Conservation (phyloP, 2,329 filamentous ascomycete genomes). For the Stachybotrys elegans region DNA sequence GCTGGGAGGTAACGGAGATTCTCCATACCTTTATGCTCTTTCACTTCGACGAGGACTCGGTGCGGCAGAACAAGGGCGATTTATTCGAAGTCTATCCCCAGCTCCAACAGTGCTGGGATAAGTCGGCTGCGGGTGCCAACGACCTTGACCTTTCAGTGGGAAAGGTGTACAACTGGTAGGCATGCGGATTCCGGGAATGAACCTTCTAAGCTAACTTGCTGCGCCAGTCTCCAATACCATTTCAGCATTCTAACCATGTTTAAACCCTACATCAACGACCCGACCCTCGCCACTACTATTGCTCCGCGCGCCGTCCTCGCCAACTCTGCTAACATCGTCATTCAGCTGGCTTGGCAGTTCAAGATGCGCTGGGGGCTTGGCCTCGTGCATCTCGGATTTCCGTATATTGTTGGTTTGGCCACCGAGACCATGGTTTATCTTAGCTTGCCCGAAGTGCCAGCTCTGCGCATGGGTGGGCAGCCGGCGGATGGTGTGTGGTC, state of each 20-base stretch:
- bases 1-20: slow-evolving; percentile 1
- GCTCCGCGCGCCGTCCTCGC: slow-evolving; percentile 2
- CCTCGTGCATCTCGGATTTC: slow-evolving; percentile 1
- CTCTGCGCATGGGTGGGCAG: not conserved
- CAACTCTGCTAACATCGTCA: not conserved
- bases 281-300: not conserved
- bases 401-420: not conserved
- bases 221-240: slow-evolving; percentile 2
- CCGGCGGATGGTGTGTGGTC: not conserved
- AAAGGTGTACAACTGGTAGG: slow-evolving; percentile 1
- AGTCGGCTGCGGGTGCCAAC: not conserved
- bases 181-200: too few species aligned
- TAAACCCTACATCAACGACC: slow-evolving; percentile 3
- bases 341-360: slow-evolving; percentile 2
- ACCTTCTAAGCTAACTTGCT: not conserved
- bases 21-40: slow-evolving; percentile 2
- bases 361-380: slow-evolving; percentile 3
- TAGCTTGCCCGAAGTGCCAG: not conserved
- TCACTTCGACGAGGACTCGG: slow-evolving; percentile 1
- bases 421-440: not conserved
- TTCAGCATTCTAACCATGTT: slow-evolving; percentile 1
- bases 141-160: not conserved
- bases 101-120: not conserved
- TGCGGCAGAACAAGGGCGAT: not conserved
- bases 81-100: slow-evolving; percentile 3